phyloP scores from a whole-genome alignment of 1,139 yeast genomes.

The Yamadazyma dushanensis region DNA sequence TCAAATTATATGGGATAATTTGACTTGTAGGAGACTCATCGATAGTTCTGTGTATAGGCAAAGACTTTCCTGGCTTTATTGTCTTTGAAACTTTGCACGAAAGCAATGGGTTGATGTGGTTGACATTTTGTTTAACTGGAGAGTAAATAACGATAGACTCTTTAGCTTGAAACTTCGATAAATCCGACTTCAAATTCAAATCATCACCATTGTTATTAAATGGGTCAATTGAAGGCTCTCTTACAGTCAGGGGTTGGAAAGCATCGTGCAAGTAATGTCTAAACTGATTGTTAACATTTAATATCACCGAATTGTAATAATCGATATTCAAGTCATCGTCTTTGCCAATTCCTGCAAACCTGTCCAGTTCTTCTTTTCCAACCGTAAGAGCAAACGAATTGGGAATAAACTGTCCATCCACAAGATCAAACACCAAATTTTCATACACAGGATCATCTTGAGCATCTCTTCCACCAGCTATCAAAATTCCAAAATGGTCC shows the following conservation, averaged over 20 bases:
- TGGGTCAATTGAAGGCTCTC: neutral
- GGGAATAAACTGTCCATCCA: slow-evolving; percentile 45
- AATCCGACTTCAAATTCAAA: neutral
- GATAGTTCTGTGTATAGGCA: slow-evolving; percentile 25
- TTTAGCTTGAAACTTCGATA: slow-evolving; percentile 5
- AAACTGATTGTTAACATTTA: slow-evolving; percentile 30
- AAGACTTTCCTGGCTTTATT: slow-evolving; percentile 31
- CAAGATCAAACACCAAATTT: slow-evolving; percentile 55
- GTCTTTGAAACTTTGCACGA: slow-evolving; percentile 36
- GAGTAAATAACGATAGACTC: slow-evolving; percentile 43
- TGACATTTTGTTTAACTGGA: slow-evolving; percentile 25
- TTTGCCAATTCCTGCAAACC: slow-evolving; percentile 21
- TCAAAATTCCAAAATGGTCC: slow-evolving; percentile 54
- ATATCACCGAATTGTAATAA: slow-evolving; percentile 33
- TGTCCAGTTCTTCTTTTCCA: slow-evolving; percentile 8
- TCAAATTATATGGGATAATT: slow-evolving; percentile 38
- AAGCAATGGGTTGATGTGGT: slow-evolving; percentile 32
- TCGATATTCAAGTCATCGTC: slow-evolving; percentile 22
- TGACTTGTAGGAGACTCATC: slow-evolving; percentile 5
- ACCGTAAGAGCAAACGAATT: slow-evolving; percentile 14
- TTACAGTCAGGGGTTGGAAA: slow-evolving; percentile 5
- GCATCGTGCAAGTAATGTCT: slow-evolving; percentile 19
- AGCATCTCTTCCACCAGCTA: slow-evolving; percentile 61
- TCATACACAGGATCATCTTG: slow-evolving; percentile 40
- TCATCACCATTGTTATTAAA: neutral